Conservation (phyloP, 176 grass and related monocot species). For the Carex pumila region DNA sequence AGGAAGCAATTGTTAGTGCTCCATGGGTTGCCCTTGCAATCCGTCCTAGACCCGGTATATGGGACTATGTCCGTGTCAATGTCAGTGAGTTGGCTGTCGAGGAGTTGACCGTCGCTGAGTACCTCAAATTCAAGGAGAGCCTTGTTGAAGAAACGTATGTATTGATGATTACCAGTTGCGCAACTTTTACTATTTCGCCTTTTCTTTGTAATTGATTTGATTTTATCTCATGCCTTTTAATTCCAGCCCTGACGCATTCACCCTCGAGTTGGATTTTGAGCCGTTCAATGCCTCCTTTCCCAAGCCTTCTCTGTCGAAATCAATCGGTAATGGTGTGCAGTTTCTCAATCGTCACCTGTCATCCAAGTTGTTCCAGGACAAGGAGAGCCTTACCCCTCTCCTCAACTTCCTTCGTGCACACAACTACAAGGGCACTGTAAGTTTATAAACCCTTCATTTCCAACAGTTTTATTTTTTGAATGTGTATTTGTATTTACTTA, state of each 20-base stretch:
- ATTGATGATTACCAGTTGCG: not conserved
- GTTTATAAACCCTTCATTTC: not conserved
- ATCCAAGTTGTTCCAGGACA: conserved; percentile 99
- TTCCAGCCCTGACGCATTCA: conserved; percentile 42
- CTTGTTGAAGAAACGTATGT: conserved; percentile 83
- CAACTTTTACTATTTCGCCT: not conserved
- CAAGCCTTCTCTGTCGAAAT: conserved; percentile 89
- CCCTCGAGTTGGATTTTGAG: conserved; percentile 95
- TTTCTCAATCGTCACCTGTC: conserved; percentile 96
- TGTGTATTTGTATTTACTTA: not conserved
- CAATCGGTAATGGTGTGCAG: conserved; percentile 94
- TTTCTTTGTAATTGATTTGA: conserved; percentile 19
- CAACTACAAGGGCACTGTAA: conserved; percentile 82
- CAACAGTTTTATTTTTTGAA: not conserved
- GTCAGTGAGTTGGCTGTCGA: conserved; percentile 83
- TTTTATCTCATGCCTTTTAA: conserved; percentile 6
- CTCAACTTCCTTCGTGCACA: conserved; percentile 84
- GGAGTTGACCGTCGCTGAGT: conserved; percentile 77
- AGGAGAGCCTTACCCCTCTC: conserved; percentile 83
- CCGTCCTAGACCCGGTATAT: conserved; percentile 93
- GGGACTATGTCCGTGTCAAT: conserved; percentile 95
- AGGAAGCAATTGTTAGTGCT: conserved; percentile 88
- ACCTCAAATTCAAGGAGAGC: conserved; percentile 91
- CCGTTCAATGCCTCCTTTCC: conserved; percentile 98
- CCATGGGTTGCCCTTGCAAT: conserved; percentile 92